These are phyloP conservation scores for Camelina laxa DNA, from an alignment of 345 rosid genomes.

Conservation along the genomic window DNA sequence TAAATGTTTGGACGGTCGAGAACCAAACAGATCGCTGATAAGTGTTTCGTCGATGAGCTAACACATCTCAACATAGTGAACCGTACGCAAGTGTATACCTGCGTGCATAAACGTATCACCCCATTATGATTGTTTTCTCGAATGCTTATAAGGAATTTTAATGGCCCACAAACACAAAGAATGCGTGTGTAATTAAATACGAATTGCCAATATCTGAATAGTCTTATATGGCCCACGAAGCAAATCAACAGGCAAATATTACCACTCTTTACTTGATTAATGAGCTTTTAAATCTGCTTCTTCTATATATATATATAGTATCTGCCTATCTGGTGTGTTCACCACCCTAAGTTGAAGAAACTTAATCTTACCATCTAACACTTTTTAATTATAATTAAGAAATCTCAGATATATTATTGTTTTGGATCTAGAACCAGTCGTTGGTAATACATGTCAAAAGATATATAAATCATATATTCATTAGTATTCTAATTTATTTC, in stretches of 20 bases:
- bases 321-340: constrained; percentile 1
- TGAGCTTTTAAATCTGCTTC: constrained; percentile 1
- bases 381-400: background rate
- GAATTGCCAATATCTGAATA: constrained; percentile 30
- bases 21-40: constrained; percentile 16
- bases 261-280: constrained; percentile 35
- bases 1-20: constrained; percentile 1
- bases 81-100: constrained; percentile 26
- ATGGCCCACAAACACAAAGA: constrained; percentile 38
- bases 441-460: constrained; percentile 1
- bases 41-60: constrained; percentile 28
- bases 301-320: background rate
- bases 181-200: constrained; percentile 38
- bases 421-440: constrained; percentile 9
- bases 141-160: constrained; percentile 31
- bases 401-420: background rate
- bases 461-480: constrained; percentile 1
- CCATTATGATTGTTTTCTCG: background rate
- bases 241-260: constrained; percentile 25
- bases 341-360: constrained; percentile 24
- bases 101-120: constrained; percentile 8
- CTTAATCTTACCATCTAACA: background rate
- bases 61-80: constrained; percentile 32
- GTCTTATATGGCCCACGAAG: constrained; percentile 41
- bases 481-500: background rate